Evolutionary conservation across 2,329 filamentous ascomycete species (phyloP).

Genomic region (Onygenales sp.): DNA sequence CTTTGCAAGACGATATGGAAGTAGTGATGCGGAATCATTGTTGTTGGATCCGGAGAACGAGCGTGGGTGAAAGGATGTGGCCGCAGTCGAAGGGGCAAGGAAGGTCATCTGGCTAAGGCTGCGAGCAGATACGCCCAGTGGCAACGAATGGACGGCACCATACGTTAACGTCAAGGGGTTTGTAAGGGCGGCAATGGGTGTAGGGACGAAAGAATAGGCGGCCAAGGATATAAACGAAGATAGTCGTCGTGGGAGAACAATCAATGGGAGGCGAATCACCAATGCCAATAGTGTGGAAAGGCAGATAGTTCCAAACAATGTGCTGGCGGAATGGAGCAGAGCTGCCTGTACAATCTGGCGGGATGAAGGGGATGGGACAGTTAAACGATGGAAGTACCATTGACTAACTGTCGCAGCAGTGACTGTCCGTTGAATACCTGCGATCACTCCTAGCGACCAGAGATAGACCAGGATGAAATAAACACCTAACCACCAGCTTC

Average conservation of each 20-base stretch:
- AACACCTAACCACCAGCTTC: conserved; percentile 89
- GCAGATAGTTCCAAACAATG: conserved; percentile 86
- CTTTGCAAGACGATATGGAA: conserved; percentile 85
- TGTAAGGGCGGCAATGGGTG: conserved; percentile 73
- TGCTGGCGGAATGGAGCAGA: conserved; percentile 69
- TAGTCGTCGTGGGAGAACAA: conserved; percentile 69
- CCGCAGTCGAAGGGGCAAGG: conserved; percentile 58
- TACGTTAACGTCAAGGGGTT: conserved; percentile 91
- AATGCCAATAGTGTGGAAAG: conserved; percentile 75
- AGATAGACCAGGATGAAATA: conserved; percentile 92
- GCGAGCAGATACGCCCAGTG: conserved; percentile 65
- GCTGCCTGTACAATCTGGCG: conserved; percentile 75
- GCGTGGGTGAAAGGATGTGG: conserved; percentile 50
- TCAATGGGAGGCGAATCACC: conserved; percentile 70
- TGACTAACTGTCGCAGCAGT: conserved; percentile 93
- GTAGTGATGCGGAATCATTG: conserved; percentile 43
- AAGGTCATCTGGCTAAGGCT: conserved; percentile 76
- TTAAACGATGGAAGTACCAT: conserved; percentile 96
- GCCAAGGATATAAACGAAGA: conserved; percentile 61
- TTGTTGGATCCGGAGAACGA: conserved; percentile 34
- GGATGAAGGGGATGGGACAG: conserved; percentile 65
- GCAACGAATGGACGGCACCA: conserved; percentile 83
- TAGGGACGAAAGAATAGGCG: conserved; percentile 72
- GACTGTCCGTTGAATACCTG: conserved; percentile 79
- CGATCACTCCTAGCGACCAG: conserved; percentile 83